Evolutionary conservation across 2,329 filamentous ascomycete genomes (phyloP), one percentile per base, ranked within the genome.

Genomic region (Cladosporium sp.): DNA sequence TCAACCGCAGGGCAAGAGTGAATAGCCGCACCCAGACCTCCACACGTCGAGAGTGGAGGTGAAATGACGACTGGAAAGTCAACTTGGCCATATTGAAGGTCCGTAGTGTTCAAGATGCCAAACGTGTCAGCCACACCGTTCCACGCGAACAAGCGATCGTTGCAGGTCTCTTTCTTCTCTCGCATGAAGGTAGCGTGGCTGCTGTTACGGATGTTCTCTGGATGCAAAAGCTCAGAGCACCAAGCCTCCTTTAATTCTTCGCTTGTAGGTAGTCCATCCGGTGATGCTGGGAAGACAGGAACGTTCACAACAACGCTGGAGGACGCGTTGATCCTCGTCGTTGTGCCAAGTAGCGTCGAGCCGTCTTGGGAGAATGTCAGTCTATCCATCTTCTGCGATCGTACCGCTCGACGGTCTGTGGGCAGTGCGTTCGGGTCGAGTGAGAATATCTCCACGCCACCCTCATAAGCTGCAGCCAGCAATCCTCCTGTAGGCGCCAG

Each of bases 381-480:
- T 3, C 56, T 56, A 45, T 69, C 67, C 65, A 69, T 66, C 36
- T 58, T 61, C 8, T 59, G 57, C n/a, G 61, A 63, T 38, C 66
- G 55, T 2, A 67, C 64, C 7, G 67, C 66, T 56, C 67, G 55
- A 13, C 67, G 58, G 43, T 68, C 66, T 5, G 67, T 67, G 4
- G 64, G 59, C 17, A 67, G 56, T 7, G 82, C 82, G 50, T 74
- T 80, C 2, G 83, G 74, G 50, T 80, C 80, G 27, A 95, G 70
- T 6, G 89, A 88, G 43, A 88, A 86, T 0, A 96, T 86, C 67
- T 95, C 89, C 53, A 95, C 89, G 7, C 88, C 88, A 41, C 87
- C 86, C 65, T 92, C 85, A 66, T 91, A 95, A 5, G 89, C 89
- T 22, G 88, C 85, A n/a, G 89, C 89, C 42, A 96, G 71, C 3